These are phyloP conservation scores for Fusarium setosum DNA, from an alignment of 2,329 filamentous ascomycete genomes.

Conservation along the genomic window DNA sequence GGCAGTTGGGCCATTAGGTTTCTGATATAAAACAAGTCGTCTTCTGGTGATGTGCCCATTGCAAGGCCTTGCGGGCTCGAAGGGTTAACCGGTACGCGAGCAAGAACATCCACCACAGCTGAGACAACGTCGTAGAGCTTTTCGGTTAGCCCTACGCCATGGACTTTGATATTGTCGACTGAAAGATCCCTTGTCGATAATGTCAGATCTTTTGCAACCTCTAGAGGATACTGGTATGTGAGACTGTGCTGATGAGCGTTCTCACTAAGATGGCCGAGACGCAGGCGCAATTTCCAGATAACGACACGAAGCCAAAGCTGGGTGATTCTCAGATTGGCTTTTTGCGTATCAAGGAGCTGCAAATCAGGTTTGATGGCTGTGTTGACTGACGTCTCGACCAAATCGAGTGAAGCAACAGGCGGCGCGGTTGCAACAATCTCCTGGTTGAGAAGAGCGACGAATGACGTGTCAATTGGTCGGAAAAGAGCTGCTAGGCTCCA, in stretches of 20 bases:
- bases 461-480: conserved; percentile 54
- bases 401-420: conserved; percentile 47
- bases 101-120: conserved; percentile 57
- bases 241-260: conserved; percentile 47
- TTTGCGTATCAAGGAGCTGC: conserved; percentile 55
- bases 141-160: conserved; percentile 59
- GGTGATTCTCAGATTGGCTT: conserved; percentile 57
- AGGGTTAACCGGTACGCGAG: conserved; percentile 51
- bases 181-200: conserved; percentile 53
- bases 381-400: conserved; percentile 51
- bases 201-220: conserved; percentile 53
- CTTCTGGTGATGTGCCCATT: conserved; percentile 46
- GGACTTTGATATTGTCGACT: conserved; percentile 53
- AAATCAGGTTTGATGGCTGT: conserved; percentile 48
- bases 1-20: conserved; percentile 52
- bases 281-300: conserved; percentile 58
- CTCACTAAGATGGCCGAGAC: conserved; percentile 54
- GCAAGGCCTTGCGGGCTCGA: conserved; percentile 39
- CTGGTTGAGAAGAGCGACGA: conserved; percentile 54
- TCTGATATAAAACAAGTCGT: conserved; percentile 52
- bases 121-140: conserved; percentile 59
- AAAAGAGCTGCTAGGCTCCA: conserved; percentile 55
- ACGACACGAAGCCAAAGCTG: conserved; percentile 59
- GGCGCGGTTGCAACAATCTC: conserved; percentile 48
- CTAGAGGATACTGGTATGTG: conserved; percentile 56